phyloP scores from a whole-genome alignment of 805 yeast species.

The Candida suzukii region DNA sequence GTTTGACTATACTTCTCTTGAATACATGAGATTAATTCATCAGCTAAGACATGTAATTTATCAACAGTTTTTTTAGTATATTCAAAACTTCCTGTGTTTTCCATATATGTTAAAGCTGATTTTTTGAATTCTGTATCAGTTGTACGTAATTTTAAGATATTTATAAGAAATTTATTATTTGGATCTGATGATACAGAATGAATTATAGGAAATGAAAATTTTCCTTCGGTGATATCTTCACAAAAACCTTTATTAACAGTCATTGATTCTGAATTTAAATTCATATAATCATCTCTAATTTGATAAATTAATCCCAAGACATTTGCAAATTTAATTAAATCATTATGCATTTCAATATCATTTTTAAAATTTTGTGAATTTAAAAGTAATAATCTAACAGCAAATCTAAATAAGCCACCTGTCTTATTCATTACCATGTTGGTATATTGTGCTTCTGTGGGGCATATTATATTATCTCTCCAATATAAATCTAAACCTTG shows the following conservation, averaged over 20 bases:
- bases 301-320: constrained; percentile 80
- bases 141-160: constrained; percentile 49
- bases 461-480: constrained; percentile 62
- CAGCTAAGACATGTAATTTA: constrained; percentile 11
- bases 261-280: constrained; percentile 46
- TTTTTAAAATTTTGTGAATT: constrained; percentile 3
- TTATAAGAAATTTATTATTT: constrained; percentile 33
- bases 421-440: constrained; percentile 85
- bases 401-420: constrained; percentile 79
- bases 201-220: constrained; percentile 78
- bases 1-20: background rate
- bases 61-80: constrained; percentile 28
- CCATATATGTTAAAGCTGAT: constrained; percentile 43
- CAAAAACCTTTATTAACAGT: constrained; percentile 66
- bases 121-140: constrained; percentile 40
- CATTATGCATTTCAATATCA: background rate
- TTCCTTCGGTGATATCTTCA: constrained; percentile 88
- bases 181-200: constrained; percentile 44
- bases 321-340: constrained; percentile 42
- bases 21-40: background rate
- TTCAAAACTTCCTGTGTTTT: constrained; percentile 31
- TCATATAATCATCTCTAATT: constrained; percentile 76
- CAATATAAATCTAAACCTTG: constrained; percentile 87
- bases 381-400: constrained; percentile 53
- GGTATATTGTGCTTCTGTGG: constrained; percentile 57